A percentile compares a stretch with the other conserved stretches of the same genome.
Conservation (phyloP, 805 yeast species). For the Candida ortonii region DNA sequence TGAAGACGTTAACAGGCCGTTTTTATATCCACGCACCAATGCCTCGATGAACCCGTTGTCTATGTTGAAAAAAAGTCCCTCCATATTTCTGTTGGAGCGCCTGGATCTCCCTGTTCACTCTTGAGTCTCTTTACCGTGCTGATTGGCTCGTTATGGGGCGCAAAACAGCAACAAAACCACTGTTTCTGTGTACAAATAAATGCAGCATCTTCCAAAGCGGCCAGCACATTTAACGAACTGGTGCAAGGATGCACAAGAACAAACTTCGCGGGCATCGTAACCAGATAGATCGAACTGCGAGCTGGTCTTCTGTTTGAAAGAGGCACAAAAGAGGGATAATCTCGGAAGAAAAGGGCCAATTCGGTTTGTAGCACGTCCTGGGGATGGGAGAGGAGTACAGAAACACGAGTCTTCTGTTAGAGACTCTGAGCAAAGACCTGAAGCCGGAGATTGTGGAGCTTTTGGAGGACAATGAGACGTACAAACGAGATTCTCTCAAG, state of each 20-base stretch:
- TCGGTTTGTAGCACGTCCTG: too few species aligned
- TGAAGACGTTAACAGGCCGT: slow-evolving; percentile 69
- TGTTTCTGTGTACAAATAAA: too few species aligned
- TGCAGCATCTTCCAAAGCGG: too few species aligned
- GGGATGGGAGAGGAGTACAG: too few species aligned
- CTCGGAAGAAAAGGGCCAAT: too few species aligned
- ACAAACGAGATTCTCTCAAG: slow-evolving; percentile 35
- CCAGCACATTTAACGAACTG: too few species aligned
- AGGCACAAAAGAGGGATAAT: too few species aligned
- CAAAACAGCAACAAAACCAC: too few species aligned
- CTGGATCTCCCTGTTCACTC: background rate
- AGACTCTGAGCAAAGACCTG: slow-evolving; percentile 32
- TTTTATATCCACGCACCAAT: slow-evolving; percentile 89
- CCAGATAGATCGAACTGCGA: too few species aligned
- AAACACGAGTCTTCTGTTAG: slow-evolving; percentile 33
- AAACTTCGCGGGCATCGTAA: too few species aligned
- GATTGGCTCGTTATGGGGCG: too few species aligned
- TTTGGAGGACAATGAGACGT: slow-evolving; percentile 29
- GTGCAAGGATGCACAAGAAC: too few species aligned
- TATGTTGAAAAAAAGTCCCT: slow-evolving; percentile 87
- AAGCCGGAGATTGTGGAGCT: slow-evolving; percentile 23
- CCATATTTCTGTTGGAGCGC: slow-evolving; percentile 66
- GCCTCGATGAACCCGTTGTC: slow-evolving; percentile 92
- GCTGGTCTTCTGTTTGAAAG: slow-evolving; percentile 8
- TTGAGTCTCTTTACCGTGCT: background rate